Evolutionary conservation across 75 land plant genomes (phyloP), one percentile per base, ranked within the genome.

Genomic region (Pinus albicaulis): DNA sequence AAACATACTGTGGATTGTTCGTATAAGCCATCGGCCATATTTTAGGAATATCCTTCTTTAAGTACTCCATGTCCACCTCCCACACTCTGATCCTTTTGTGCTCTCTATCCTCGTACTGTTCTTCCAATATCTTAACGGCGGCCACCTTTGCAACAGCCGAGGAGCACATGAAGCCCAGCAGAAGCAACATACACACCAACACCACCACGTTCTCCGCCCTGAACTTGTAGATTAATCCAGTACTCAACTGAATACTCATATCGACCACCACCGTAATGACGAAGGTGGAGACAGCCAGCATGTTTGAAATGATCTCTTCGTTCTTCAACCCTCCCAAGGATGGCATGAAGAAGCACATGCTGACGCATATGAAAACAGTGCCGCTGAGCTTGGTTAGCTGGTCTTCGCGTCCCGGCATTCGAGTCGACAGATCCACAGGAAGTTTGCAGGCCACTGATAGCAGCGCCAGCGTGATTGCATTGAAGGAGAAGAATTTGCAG

Each of bases 371-470:
- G 26, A 89, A 61, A 13, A 77, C 81, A 12, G 82, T 63, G 61
- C 91, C 80, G 60, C 76, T 86, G 16, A 86, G 83, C 66, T 89
- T 89, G 17, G 86, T n/a, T 34, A 86, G 77, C 80, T 89, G 91
- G 34, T 89, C 86, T 4, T 76, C 56, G 12, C 34, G 53, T 6
- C 80, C 55, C 19, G 88, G 83, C 91, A 89, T 89, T 12, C 83
- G 53, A 7, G 88, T 83, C 59, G 76, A 86, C 23, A 89, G 83
- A 73, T 89, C 91, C 13, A 80, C 61, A 6, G 88, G 87, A 4
- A 89, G 78, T 28, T 89, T 89, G 36, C 76, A 62, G 0, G 84
- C 88, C n/a, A 89, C 85, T 16, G 77, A 76, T n/a, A 89, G 76
- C 17, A 86, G 41, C 15, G 91, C 79, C 4, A 86, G 80, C 55